Evolutionary conservation across 805 yeast species (phyloP).

Genomic region (Candida sphagnicola): DNA sequence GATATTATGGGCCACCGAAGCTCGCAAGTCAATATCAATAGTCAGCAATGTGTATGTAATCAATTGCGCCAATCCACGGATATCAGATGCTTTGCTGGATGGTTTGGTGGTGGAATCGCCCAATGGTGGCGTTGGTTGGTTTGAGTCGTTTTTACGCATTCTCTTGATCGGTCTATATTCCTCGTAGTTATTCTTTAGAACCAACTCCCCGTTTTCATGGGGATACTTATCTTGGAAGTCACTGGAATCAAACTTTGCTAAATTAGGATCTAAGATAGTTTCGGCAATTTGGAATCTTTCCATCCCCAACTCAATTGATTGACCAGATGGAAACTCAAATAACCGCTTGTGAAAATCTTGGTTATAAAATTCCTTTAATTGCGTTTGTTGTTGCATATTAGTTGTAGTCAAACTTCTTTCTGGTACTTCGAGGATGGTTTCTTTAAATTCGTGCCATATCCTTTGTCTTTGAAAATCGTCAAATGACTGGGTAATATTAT

Average conservation of each 20-base stretch:
- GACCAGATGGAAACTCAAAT: slow-evolving; percentile 78
- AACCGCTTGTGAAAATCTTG: slow-evolving; percentile 35
- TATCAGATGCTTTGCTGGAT: slow-evolving; percentile 4
- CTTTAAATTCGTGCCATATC: slow-evolving; percentile 71
- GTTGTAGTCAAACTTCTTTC: slow-evolving; percentile 27
- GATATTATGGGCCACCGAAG: slow-evolving; percentile 84
- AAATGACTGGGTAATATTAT: slow-evolving; percentile 45
- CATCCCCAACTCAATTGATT: slow-evolving; percentile 53
- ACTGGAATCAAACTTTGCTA: slow-evolving; percentile 29
- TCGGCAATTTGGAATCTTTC: slow-evolving; percentile 68
- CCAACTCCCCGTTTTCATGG: slow-evolving; percentile 48
- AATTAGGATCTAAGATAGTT: slow-evolving; percentile 62
- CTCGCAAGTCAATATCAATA: slow-evolving; percentile 77
- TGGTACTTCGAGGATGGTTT: slow-evolving; percentile 57
- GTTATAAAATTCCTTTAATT: slow-evolving; percentile 23
- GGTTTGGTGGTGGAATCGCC: slow-evolving; percentile 4
- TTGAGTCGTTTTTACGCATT: slow-evolving; percentile 41
- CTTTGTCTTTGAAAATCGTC: slow-evolving; percentile 53
- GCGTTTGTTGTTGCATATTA: slow-evolving; percentile 16
- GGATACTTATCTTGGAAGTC: slow-evolving; percentile 24
- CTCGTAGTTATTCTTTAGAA: slow-evolving; percentile 44
- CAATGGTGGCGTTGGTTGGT: slow-evolving; percentile 25
- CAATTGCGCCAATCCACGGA: slow-evolving; percentile 57
- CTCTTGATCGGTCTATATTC: slow-evolving; percentile 76
- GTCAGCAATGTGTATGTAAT: slow-evolving; percentile 51